Evolutionary conservation across 1,284 basidiomycete genomes (phyloP).

Genomic region (Leccinum pallidistipes): DNA sequence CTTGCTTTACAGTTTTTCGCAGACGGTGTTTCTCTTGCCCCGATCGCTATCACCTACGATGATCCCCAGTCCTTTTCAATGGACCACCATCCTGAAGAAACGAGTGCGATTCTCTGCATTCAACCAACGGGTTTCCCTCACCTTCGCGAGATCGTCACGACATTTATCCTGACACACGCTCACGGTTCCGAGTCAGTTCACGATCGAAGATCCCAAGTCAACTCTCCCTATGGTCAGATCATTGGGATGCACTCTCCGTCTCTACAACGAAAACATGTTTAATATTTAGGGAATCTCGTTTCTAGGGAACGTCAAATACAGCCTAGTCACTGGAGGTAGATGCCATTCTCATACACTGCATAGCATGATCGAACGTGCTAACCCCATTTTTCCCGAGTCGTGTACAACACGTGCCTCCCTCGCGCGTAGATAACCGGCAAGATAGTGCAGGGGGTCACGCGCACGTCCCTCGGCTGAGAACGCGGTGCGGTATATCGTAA

Average conservation of each 20-base stretch:
- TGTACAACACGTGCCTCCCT: neutral
- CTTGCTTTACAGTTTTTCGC: slow-evolving; percentile 7
- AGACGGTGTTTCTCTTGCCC: neutral
- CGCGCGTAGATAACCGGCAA: neutral
- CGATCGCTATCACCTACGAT: slow-evolving; percentile 13
- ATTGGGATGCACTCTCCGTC: neutral
- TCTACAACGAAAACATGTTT: neutral
- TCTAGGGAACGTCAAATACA: neutral
- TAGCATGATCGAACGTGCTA: neutral
- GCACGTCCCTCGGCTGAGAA: neutral
- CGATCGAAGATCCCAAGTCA: neutral
- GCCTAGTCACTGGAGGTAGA: slow-evolving; percentile 3
- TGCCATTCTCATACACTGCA: neutral
- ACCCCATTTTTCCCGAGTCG: neutral
- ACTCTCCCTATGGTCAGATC: neutral
- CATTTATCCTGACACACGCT: slow-evolving; percentile 10
- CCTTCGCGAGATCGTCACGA: slow-evolving; percentile 17
- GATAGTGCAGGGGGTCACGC: neutral
- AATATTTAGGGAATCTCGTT: neutral
- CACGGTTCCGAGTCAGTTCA: neutral
- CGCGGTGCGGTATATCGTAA: slow-evolving; percentile 6
- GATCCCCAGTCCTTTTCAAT: neutral
- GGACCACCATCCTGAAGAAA: neutral
- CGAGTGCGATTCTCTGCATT: slow-evolving; percentile 4
- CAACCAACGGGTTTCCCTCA: slow-evolving; percentile 22